These are phyloP conservation scores for Aspergillus sp. DNA, from an alignment of 2,329 filamentous ascomycete genomes.

Conservation along the genomic window DNA sequence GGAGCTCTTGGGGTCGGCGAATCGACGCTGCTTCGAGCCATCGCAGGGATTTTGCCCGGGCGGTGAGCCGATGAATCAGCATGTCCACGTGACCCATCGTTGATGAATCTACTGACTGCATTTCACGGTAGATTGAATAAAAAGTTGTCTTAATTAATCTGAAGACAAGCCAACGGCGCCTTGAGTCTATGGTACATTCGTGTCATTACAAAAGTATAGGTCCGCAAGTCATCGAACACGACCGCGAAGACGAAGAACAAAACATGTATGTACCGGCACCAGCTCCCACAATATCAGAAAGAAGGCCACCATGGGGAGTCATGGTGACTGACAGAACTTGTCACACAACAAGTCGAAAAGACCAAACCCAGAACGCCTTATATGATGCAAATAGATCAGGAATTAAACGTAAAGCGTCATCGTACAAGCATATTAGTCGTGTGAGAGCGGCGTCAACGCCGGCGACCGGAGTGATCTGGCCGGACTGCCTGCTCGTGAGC, in stretches of 20 bases:
- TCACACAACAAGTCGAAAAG: background rate
- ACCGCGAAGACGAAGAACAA: slow-evolving; percentile 10
- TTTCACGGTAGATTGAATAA: no score
- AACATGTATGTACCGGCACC: background rate
- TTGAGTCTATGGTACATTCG: slow-evolving; percentile 15
- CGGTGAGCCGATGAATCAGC: slow-evolving; percentile 12
- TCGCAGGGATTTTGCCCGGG: slow-evolving; percentile 17
- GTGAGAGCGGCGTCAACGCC: slow-evolving; percentile 32
- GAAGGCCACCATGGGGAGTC: background rate
- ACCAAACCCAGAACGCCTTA: background rate
- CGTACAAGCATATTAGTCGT: slow-evolving; percentile 29
- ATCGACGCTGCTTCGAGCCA: slow-evolving; percentile 9
- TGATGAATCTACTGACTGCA: background rate
- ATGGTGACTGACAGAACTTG: background rate
- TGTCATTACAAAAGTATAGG: slow-evolving; percentile 15
- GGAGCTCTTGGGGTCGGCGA: slow-evolving; percentile 10
- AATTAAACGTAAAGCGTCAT: slow-evolving; percentile 17
- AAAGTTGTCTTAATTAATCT: no score
- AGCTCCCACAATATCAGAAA: slow-evolving; percentile 2
- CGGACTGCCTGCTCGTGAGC: slow-evolving; percentile 47
- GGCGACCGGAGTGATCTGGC: slow-evolving; percentile 45
- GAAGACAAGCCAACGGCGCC: background rate
- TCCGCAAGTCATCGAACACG: slow-evolving; percentile 2
- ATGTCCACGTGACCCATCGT: slow-evolving; percentile 1
- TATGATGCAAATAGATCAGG: slow-evolving; percentile 8